A percentile compares a stretch with the other conserved stretches of the same genome.
Conservation (phyloP, 768 basidiomycete species). For the Coprinellus aureogranulatus region DNA sequence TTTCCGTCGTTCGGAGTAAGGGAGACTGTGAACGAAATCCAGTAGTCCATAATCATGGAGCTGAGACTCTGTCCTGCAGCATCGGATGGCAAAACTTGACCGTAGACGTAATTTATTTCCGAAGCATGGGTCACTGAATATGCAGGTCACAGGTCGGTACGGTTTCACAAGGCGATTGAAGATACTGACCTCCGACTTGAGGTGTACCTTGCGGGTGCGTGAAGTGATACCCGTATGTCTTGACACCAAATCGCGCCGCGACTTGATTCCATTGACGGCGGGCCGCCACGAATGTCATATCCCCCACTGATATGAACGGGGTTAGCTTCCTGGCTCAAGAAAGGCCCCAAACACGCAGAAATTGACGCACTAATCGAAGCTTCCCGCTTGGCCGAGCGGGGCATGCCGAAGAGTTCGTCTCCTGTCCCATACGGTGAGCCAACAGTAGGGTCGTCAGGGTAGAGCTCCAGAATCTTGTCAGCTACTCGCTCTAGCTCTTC, state of each 20-base stretch:
- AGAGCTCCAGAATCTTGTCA: slow-evolving; percentile 31
- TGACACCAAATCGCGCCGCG: slow-evolving; percentile 34
- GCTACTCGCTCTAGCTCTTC: slow-evolving; percentile 19
- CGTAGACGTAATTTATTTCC: slow-evolving; percentile 36
- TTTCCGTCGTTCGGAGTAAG: slow-evolving; percentile 39
- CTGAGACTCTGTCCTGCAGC: slow-evolving; percentile 23
- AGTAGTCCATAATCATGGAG: slow-evolving; percentile 39
- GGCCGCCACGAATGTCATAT: slow-evolving; percentile 39
- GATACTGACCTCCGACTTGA: slow-evolving; percentile 27
- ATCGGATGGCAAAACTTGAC: slow-evolving; percentile 24
- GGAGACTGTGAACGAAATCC: slow-evolving; percentile 39
- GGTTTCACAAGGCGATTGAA: neutral
- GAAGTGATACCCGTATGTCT: slow-evolving; percentile 43
- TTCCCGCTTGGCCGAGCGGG: neutral
- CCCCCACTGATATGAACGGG: slow-evolving; percentile 24
- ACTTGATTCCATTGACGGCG: slow-evolving; percentile 40
- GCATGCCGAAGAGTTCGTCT: slow-evolving; percentile 41
- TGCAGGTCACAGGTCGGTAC: neutral
- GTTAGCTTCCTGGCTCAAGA: neutral
- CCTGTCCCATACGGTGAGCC: slow-evolving; percentile 50
- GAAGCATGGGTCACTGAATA: slow-evolving; percentile 27
- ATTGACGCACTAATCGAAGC: neutral
- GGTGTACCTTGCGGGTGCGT: slow-evolving; percentile 35
- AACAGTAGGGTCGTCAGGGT: slow-evolving; percentile 39
- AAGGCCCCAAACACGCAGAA: neutral